These are phyloP conservation scores for Suillus clintonianus DNA, from an alignment of 768 basidiomycete genomes.

Conservation along the genomic window DNA sequence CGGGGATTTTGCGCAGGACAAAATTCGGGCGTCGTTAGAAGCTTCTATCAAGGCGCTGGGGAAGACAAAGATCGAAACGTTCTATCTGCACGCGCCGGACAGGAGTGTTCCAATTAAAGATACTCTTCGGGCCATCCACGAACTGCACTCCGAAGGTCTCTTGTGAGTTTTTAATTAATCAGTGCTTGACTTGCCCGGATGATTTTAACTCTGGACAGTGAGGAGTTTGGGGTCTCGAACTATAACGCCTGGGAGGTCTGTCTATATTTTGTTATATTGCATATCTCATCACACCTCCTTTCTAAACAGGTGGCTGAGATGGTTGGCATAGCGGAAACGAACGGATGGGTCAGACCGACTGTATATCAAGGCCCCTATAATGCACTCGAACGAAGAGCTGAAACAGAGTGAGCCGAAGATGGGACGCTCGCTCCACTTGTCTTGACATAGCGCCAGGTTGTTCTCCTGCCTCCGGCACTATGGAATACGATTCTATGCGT, in stretches of 20 bases:
- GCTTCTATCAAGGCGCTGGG: constrained; percentile 11
- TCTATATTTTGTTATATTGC: too few species aligned
- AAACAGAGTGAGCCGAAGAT: constrained; percentile 30
- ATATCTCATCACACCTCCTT: background rate
- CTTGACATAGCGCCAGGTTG: constrained; percentile 11
- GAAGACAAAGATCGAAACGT: constrained; percentile 4
- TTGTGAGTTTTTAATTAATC: constrained; percentile 36
- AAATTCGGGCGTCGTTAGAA: constrained; percentile 13
- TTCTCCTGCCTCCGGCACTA: constrained; percentile 45
- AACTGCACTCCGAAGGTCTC: constrained; percentile 51
- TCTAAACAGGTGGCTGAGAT: constrained; percentile 42
- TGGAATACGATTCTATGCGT: constrained; percentile 41
- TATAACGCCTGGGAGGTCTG: constrained; percentile 34
- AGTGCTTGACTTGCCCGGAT: background rate
- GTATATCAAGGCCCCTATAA: constrained; percentile 54
- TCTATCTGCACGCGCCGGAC: constrained; percentile 48
- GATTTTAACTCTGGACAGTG: constrained; percentile 4
- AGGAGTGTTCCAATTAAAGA: constrained; percentile 46
- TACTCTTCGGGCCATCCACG: constrained; percentile 47
- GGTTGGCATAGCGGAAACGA: constrained; percentile 39
- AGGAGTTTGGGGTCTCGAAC: constrained; percentile 17
- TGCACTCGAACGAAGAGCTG: constrained; percentile 42
- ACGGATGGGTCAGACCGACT: constrained; percentile 50
- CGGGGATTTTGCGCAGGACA: constrained; percentile 7
- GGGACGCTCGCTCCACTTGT: background rate